Base-by-base conservation (phyloP, 2,329 filamentous ascomycete genomes). In the Diaporthe ilicicola region DNA sequence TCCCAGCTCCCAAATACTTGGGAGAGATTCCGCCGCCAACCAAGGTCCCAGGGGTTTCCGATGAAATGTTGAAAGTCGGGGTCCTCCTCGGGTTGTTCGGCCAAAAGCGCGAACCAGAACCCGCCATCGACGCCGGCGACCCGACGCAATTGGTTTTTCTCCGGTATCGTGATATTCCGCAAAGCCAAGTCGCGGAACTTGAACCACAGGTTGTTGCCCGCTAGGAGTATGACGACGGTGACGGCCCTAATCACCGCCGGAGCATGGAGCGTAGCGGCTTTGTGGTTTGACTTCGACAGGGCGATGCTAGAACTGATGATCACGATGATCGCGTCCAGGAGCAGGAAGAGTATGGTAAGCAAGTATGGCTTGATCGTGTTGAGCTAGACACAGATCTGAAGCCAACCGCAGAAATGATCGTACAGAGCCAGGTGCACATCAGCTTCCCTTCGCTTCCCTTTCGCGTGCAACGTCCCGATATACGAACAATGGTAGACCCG, bases 401-500 rank as follows among this genome's bases (percentile, higher is more conserved):
- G n/a, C 67, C 67, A 69, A 17, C 27, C 32, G 15, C 70, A 72
- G 32, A 65, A 72, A 19, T 72, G 70, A 29, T 72, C 70, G 24
- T 70, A 72, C n/a, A 69, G 34, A 42, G 54, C 44, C 37, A 69
- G 17, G 39, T 69, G 70, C n/a, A 69, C 22, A 27, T 37, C 27
- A 19, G 68, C 59, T 19, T 50, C 51, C 13, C 19, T 48, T 22
- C 51, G 32, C 42, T 48, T 67, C 44, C 50, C 22, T 17, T 55
- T 24, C 32, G 59, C 29, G 22, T 44, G 61, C 27, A 64, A 24
- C 46, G 34, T 24, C 19, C 22, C 66, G 50, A 65, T 22, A 27
- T 59, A 37, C 24, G 56, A 55, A 42, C 48, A 65, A 64, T 72
- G 70, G 42, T 72, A 72, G 10, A 72, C 70, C n/a, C 70, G 70